These are phyloP conservation scores for Helianthus annuus DNA, from an alignment of 129 eudicot species.

Conservation along the genomic window DNA sequence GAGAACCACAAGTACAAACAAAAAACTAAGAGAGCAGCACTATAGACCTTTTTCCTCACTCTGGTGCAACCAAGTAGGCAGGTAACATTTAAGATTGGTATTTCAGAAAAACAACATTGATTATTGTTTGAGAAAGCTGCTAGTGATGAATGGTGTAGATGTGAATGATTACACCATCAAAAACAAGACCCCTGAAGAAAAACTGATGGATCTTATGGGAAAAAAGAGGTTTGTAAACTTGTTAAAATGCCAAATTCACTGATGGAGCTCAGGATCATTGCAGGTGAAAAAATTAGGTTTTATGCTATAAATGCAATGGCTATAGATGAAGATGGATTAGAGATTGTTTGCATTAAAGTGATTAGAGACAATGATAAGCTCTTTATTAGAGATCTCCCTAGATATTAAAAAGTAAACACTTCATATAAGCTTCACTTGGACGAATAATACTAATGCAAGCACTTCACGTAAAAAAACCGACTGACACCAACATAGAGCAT, in stretches of 20 bases:
- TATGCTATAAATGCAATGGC: slow-evolving; percentile 61
- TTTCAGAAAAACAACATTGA: background rate
- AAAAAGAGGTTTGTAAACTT: slow-evolving; percentile 75
- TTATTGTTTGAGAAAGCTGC: slow-evolving; percentile 55
- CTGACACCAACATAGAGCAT: no score
- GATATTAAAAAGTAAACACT: slow-evolving; percentile 4
- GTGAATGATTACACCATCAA: slow-evolving; percentile 36
- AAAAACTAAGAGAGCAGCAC: no score
- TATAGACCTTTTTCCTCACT: no score
- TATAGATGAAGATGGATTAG: slow-evolving; percentile 79
- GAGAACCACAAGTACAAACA: no score
- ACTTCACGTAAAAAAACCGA: background rate
- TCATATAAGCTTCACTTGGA: background rate
- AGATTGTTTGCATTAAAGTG: slow-evolving; percentile 79
- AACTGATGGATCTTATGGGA: slow-evolving; percentile 52
- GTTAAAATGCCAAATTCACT: slow-evolving; percentile 67
- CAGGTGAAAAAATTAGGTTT: slow-evolving; percentile 78
- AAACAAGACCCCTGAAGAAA: slow-evolving; percentile 40
- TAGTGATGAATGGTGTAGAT: slow-evolving; percentile 71
- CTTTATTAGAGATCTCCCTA: slow-evolving; percentile 51
- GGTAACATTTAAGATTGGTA: no score
- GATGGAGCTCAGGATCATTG: slow-evolving; percentile 66
- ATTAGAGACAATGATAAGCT: slow-evolving; percentile 90
- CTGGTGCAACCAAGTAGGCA: no score
- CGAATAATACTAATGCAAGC: background rate